Evolutionary conservation across 257 asterid species (phyloP).

Genomic region (Penstemon newberryi): DNA sequence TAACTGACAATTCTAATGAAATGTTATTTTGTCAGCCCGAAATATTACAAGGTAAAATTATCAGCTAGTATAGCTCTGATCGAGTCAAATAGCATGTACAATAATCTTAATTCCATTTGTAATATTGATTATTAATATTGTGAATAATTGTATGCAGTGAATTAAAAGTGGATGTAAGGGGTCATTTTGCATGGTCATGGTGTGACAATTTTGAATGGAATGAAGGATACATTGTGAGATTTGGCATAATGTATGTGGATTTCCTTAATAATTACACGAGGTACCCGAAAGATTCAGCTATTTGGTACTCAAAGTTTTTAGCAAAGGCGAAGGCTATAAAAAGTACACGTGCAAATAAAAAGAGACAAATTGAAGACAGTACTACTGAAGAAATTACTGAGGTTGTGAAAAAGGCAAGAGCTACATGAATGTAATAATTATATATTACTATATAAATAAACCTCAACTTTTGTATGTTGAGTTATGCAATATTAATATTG

Average conservation of each 20-base stretch:
- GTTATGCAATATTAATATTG: too few relatives aligned
- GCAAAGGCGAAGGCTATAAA: background rate
- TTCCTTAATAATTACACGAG: conserved; percentile 34
- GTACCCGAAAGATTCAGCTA: conserved; percentile 37
- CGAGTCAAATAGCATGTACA: too few relatives aligned
- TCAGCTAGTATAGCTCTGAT: too few relatives aligned
- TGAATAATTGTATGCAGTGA: conserved; percentile 9
- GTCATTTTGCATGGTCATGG: conserved; percentile 56
- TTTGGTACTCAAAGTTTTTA: conserved; percentile 45
- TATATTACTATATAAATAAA: too few relatives aligned
- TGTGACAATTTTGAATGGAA: conserved; percentile 51
- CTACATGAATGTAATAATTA: too few relatives aligned
- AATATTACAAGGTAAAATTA: too few relatives aligned
- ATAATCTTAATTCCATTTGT: too few relatives aligned
- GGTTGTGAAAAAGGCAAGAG: background rate
- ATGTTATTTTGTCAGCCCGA: too few relatives aligned
- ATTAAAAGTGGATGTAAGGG: conserved; percentile 37
- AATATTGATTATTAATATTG: too few relatives aligned
- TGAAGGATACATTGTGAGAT: conserved; percentile 38
- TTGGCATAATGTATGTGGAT: conserved; percentile 40
- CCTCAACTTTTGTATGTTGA: too few relatives aligned
- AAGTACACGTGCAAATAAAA: background rate
- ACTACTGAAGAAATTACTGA: background rate
- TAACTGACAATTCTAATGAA: too few relatives aligned
- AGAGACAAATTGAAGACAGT: background rate